Evolutionary conservation across 2,329 filamentous ascomycete species (phyloP).

Genomic region (Ophiostoma novo-ulmi): DNA sequence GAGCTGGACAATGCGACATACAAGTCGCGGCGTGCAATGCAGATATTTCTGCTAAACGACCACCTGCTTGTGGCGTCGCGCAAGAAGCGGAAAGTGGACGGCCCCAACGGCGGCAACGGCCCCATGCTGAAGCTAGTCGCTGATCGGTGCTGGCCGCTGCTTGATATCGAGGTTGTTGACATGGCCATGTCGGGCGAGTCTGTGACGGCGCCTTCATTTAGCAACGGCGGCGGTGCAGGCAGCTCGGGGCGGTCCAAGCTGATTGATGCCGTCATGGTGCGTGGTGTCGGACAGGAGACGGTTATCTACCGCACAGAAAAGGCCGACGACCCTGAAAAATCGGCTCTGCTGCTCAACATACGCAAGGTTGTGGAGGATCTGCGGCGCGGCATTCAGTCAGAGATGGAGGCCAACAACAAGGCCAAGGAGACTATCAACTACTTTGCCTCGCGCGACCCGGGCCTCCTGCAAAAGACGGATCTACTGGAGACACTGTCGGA

Average conservation of each 20-base stretch:
- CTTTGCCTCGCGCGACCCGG: conserved; percentile 72
- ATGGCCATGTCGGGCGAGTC: conserved; percentile 64
- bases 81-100: conserved; percentile 85
- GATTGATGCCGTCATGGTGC: conserved; percentile 82
- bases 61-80: conserved; percentile 85
- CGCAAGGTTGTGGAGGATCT: conserved; percentile 90
- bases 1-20: conserved; percentile 96
- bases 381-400: conserved; percentile 75
- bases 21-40: conserved; percentile 83
- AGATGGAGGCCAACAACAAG: conserved; percentile 82
- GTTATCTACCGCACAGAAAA: conserved; percentile 93
- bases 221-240: conserved; percentile 30
- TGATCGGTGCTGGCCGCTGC: conserved; percentile 87
- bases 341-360: conserved; percentile 76
- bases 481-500: conserved; percentile 72
- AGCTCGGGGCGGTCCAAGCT: conserved; percentile 52
- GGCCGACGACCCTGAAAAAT: conserved; percentile 71
- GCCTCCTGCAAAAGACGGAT: conserved; percentile 71
- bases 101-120: conserved; percentile 44
- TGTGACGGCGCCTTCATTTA: conserved; percentile 32
- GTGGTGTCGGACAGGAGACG: conserved; percentile 78
- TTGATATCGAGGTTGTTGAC: conserved; percentile 90
- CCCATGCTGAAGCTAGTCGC: conserved; percentile 75
- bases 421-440: conserved; percentile 81
- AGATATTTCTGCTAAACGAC: conserved; percentile 90